Percentiles rank a stretch among this genome's conserved stretches.
Conservation (phyloP, 306 rosid genomes). For the Hippophae tibetana region DNA sequence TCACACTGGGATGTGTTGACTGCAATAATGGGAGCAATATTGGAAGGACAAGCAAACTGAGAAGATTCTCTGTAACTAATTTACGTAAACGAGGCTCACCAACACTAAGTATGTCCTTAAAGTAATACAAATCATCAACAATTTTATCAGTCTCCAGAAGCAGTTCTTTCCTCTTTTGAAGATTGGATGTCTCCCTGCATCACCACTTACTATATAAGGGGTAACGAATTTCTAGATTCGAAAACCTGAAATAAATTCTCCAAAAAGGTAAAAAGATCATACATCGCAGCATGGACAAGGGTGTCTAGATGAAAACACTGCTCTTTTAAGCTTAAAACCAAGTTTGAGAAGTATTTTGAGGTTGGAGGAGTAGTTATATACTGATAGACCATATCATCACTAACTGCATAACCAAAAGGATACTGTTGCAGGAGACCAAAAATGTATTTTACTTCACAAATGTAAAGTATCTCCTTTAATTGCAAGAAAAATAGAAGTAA, state of each 20-base stretch:
- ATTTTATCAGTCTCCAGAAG: constrained; percentile 57
- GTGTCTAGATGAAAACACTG: constrained; percentile 48
- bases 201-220: constrained; percentile 1
- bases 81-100: constrained; percentile 42
- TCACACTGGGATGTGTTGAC: constrained; percentile 43
- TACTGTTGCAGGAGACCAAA: constrained; percentile 24
- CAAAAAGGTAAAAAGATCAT: constrained; percentile 15
- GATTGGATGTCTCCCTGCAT: constrained; percentile 44
- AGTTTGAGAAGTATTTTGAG: constrained; percentile 68
- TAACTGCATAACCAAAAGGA: constrained; percentile 53
- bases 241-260: neutral
- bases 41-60: constrained; percentile 56
- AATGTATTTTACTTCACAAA: constrained; percentile 11
- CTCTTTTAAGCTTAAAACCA: constrained; percentile 46
- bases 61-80: constrained; percentile 51
- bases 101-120: constrained; percentile 54
- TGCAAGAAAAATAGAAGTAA: neutral
- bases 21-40: constrained; percentile 40
- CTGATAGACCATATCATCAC: constrained; percentile 60
- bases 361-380: constrained; percentile 65
- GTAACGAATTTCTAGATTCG: constrained; percentile 5
- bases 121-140: constrained; percentile 60
- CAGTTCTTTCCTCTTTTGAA: constrained; percentile 38
- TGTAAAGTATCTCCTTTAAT: constrained; percentile 10
- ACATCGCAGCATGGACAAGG: constrained; percentile 41